Evolutionary conservation across 176 grass and related monocot species (phyloP), one percentile per base, ranked within the genome.

Genomic region (Otatea glauca): DNA sequence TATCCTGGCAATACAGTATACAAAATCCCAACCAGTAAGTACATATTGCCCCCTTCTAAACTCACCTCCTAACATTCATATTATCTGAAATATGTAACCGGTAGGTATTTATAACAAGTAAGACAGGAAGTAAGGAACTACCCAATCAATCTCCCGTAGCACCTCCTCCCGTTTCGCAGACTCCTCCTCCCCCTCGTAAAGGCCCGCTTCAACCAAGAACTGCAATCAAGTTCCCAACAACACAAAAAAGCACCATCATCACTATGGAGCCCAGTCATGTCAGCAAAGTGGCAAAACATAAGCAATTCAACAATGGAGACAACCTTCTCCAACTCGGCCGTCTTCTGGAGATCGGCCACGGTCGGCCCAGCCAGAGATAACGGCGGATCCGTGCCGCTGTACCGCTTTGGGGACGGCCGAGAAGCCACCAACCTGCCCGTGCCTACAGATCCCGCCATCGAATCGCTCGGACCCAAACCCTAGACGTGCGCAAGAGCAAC

Each of bases 151-250:
- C 88, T 98, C 93, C 72, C 66, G 66, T 5, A 98, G 78, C 73
- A 98, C 89, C 65, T 95, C 87, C 74, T 90, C 86, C 85, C 96
- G 92, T 84, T 90, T 93, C 1, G 69, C 82, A 20, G 89, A 76
- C 81, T 98, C 89, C 80, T 95, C 91, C 38, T 85, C 76, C 41
- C 80, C 88, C 82, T 95, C 96, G 18, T 95, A 93, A 62, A 98
- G 88, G 32, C 89, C 89, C n/a, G 68, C 81, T 32, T 93, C 89
- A 69, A 90, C 80, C 89, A 98, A 81, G 72, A 95, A 88, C 93
- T 95, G 84, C 27, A 56, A 70, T 34, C 24, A 59, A 38, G 44
- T 72, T 74, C 27, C 24, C 45, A 50, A 49, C 35, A 44, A 70
- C 45, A 64, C 17, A 24, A 21, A 32, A 21, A 17, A 67, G 20